phyloP scores from a whole-genome alignment of 768 basidiomycete genomes.

The Suillus lakei region DNA sequence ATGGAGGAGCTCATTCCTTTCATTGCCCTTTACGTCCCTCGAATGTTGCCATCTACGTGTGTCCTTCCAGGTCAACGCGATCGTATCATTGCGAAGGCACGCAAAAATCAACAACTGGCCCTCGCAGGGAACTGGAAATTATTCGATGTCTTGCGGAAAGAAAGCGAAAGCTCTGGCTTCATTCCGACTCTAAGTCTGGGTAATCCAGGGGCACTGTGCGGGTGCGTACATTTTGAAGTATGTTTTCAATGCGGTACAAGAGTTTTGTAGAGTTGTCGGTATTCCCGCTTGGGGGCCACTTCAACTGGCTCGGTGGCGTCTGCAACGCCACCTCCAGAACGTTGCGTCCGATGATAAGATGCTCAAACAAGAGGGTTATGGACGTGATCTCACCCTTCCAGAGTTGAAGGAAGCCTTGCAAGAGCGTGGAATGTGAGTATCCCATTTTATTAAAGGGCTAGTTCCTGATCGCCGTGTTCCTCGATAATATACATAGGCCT shows the following conservation, averaged over 20 bases:
- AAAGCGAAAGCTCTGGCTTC: slow-evolving; percentile 38
- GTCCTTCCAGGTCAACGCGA: slow-evolving; percentile 80
- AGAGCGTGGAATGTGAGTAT: slow-evolving; percentile 79
- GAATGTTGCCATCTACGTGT: slow-evolving; percentile 85
- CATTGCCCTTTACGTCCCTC: slow-evolving; percentile 84
- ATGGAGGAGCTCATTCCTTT: slow-evolving; percentile 85
- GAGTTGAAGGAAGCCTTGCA: slow-evolving; percentile 70
- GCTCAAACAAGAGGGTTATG: slow-evolving; percentile 54
- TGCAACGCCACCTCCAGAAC: slow-evolving; percentile 41
- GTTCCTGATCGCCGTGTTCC: slow-evolving; percentile 5
- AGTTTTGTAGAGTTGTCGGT: slow-evolving; percentile 36
- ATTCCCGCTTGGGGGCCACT: slow-evolving; percentile 44
- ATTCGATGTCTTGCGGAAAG: slow-evolving; percentile 40
- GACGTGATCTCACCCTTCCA: slow-evolving; percentile 48
- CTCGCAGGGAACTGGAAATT: slow-evolving; percentile 40
- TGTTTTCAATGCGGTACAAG: too few species aligned
- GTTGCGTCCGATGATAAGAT: slow-evolving; percentile 67
- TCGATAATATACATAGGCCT: neutral
- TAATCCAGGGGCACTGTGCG: slow-evolving; percentile 53
- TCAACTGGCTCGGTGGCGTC: slow-evolving; percentile 36
- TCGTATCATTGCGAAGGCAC: slow-evolving; percentile 59
- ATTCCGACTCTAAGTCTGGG: slow-evolving; percentile 15
- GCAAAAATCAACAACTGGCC: slow-evolving; percentile 50
- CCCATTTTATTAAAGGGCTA: neutral
- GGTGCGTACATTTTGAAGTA: slow-evolving; percentile 45